These are phyloP conservation scores for Drechslerella dactyloides DNA, from an alignment of 2,329 filamentous ascomycete species.

Conservation along the genomic window DNA sequence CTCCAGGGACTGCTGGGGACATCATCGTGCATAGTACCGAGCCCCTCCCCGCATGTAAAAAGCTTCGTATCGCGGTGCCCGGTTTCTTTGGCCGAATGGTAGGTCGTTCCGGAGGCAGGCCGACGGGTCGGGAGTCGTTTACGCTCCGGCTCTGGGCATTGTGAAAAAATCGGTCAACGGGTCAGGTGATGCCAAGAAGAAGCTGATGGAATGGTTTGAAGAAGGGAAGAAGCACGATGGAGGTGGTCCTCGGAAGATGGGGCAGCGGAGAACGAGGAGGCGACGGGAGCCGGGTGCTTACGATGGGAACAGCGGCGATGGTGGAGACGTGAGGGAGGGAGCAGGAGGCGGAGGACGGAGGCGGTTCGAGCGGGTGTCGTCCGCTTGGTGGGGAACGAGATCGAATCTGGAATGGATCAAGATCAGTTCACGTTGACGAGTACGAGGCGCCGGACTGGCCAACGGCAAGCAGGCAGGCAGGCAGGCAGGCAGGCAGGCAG, in stretches of 20 bases:
- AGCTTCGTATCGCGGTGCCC: neutral
- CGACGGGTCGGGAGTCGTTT: conserved; percentile 7
- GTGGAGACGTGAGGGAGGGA: conserved; percentile 6
- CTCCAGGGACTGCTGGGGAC: neutral
- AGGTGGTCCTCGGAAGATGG: neutral
- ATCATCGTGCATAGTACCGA: conserved; percentile 24
- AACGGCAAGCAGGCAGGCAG: neutral
- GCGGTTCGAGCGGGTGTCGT: conserved; percentile 4
- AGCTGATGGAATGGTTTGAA: neutral
- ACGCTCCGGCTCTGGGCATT: conserved; percentile 2
- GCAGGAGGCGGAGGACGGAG: conserved; percentile 11
- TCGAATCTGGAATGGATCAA: conserved; percentile 38
- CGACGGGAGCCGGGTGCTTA: conserved; percentile 16
- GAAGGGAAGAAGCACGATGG: neutral
- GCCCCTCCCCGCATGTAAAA: conserved; percentile 16
- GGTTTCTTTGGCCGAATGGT: neutral
- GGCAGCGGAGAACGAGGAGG: neutral
- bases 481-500: neutral
- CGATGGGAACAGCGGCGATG: conserved; percentile 1
- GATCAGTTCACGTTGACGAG: conserved; percentile 34
- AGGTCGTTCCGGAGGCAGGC: neutral
- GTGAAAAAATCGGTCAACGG: conserved; percentile 10
- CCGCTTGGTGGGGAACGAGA: conserved; percentile 34
- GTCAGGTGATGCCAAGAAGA: conserved; percentile 4
- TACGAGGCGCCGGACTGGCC: conserved; percentile 14